These are phyloP conservation scores for Dothistroma septosporum DNA, from an alignment of 2,329 filamentous ascomycete genomes.

Conservation along the genomic window DNA sequence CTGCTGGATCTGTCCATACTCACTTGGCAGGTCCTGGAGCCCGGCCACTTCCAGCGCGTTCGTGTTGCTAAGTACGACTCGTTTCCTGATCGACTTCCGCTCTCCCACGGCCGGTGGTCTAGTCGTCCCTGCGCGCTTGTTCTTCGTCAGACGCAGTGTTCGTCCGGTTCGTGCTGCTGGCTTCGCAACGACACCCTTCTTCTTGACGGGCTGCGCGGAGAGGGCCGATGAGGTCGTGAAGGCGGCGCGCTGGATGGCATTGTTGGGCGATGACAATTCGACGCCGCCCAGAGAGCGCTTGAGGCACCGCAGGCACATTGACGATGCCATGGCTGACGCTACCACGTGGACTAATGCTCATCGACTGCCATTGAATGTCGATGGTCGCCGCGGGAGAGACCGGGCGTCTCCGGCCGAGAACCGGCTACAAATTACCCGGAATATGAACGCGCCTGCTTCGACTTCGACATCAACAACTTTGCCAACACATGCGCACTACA, in stretches of 20 bases:
- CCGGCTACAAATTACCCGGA: background rate
- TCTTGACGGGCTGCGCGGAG: slow-evolving; percentile 29
- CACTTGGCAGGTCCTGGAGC: slow-evolving; percentile 54
- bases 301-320: slow-evolving; percentile 29
- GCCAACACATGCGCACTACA: background rate
- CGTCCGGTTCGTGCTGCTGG: slow-evolving; percentile 21
- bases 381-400: background rate
- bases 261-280: slow-evolving; percentile 6
- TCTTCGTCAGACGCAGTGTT: slow-evolving; percentile 31
- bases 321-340: slow-evolving; percentile 23
- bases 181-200: slow-evolving; percentile 24
- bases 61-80: slow-evolving; percentile 87
- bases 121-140: slow-evolving; percentile 24
- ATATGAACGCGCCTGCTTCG: background rate
- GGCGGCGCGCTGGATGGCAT: slow-evolving; percentile 24
- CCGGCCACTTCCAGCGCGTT: slow-evolving; percentile 77
- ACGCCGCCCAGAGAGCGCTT: slow-evolving; percentile 20
- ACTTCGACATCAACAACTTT: background rate
- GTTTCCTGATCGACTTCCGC: slow-evolving; percentile 80
- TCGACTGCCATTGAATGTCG: background rate
- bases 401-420: background rate
- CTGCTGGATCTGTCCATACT: slow-evolving; percentile 39
- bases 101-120: slow-evolving; percentile 58
- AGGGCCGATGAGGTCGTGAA: slow-evolving; percentile 34
- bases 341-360: background rate